phyloP scores from a whole-genome alignment of 2,329 filamentous ascomycete species.

The Plenodomus biglobosus region DNA sequence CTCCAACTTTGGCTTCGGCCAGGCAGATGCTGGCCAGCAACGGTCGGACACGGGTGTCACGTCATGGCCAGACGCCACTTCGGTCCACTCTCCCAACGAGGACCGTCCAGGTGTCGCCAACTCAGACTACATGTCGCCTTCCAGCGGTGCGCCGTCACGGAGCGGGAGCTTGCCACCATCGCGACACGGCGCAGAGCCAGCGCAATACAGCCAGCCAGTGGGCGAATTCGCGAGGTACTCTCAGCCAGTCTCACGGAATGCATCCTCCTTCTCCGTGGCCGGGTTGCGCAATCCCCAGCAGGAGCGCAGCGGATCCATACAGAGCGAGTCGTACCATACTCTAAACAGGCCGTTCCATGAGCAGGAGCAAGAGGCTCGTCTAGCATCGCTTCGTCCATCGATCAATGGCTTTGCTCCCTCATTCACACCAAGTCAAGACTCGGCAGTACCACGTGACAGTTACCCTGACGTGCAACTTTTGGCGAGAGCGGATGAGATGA shows the following conservation, averaged over 20 bases:
- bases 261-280: constrained; percentile 53
- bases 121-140: constrained; percentile 49
- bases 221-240: constrained; percentile 33
- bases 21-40: constrained; percentile 31
- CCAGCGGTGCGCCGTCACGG: constrained; percentile 52
- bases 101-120: constrained; percentile 45
- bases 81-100: constrained; percentile 47
- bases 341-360: constrained; percentile 41
- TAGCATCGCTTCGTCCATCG: constrained; percentile 37
- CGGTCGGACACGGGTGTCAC: constrained; percentile 30
- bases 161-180: constrained; percentile 61
- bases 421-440: constrained; percentile 27
- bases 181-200: constrained; percentile 51
- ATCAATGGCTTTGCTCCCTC: constrained; percentile 27
- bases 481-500: constrained; percentile 20
- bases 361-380: constrained; percentile 37
- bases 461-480: constrained; percentile 28
- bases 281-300: constrained; percentile 44
- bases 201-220: constrained; percentile 34
- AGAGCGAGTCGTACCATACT: constrained; percentile 43
- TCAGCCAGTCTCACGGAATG: constrained; percentile 48
- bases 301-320: constrained; percentile 44
- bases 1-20: constrained; percentile 36
- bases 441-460: constrained; percentile 25
- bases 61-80: constrained; percentile 40